Base-by-base conservation (phyloP, 2,329 filamentous ascomycete species). In the Xylariaceae sp. region DNA sequence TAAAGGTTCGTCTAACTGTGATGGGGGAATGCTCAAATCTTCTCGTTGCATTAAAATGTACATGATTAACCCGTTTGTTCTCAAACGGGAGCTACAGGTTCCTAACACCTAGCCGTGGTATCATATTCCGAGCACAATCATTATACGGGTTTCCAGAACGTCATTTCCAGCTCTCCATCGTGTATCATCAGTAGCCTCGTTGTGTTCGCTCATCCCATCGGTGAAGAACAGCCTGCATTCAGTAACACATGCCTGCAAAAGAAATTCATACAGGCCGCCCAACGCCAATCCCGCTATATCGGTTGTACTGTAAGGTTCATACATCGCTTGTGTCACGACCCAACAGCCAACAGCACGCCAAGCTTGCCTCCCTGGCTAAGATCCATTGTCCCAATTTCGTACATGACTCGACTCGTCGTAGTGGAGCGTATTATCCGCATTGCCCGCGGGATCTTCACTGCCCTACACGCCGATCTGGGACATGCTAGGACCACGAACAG, bases 401-500 rank as follows among this genome's bases (percentile, higher is more conserved):
- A 36, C 21, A 21, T 40, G 26, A 23, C 30, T 18, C 6, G 36
- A 40, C 24, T 44, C 44, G 20, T 52, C 24, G 27, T 30, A 29
- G 13, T 35, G 26, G 15, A 21, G 13, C 3, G 16, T 29, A 7
- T 15, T 24, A 18, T 6, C 11, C 4, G 32, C 50, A 47, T 48
- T 5, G 43, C 60, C 55, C 15, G 53, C 50, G 33, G 35, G 56
- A 58, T 43, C 56, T 55, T 53, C 58, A 39, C 40, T 55, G 16
- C 46, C 52, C 61, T 73, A 81, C 41, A 77, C 80, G 60, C 77
- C 71, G 56, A 84, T 76, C 72, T 85, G 82, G 48, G 79, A 79
- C 82, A 85, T 85, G 64, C 70, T 77, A 47, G 82, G 81, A 10
- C 64, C 57, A 57, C 75, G 72, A 41, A 75, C 63, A 24, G 77